Conservation (phyloP, 1,284 basidiomycete species). For the Melampsora larici-populina region DNA sequence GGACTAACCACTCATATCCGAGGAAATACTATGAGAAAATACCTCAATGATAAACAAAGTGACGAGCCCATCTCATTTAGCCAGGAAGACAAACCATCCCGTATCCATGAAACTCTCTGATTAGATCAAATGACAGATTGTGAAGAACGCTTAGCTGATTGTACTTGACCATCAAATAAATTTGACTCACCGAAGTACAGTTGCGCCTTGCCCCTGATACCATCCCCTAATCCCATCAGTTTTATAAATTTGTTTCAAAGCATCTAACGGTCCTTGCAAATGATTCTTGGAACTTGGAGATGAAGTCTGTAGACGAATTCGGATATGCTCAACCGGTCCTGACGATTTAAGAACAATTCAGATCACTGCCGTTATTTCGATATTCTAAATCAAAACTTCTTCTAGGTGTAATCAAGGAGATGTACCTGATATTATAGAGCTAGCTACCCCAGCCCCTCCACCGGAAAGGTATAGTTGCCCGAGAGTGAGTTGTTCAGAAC, state of each 20-base stretch:
- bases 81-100: slow-evolving; percentile 25
- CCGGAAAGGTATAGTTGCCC: slow-evolving; percentile 74
- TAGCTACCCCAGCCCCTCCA: slow-evolving; percentile 79
- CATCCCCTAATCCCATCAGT: slow-evolving; percentile 29
- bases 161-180: neutral
- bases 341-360: neutral
- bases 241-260: slow-evolving; percentile 21
- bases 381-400: neutral
- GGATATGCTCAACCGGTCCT: slow-evolving; percentile 94
- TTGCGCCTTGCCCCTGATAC: slow-evolving; percentile 22
- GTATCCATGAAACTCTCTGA: slow-evolving; percentile 42
- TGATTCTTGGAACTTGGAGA: slow-evolving; percentile 40
- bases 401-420: neutral
- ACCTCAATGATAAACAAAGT: neutral
- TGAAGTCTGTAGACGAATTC: slow-evolving; percentile 68
- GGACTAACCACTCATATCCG: slow-evolving; percentile 87
- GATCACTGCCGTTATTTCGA: neutral
- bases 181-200: slow-evolving; percentile 17
- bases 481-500: slow-evolving; percentile 57
- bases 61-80: neutral
- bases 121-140: neutral
- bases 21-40: slow-evolving; percentile 71
- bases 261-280: slow-evolving; percentile 9
- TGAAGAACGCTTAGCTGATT: neutral
- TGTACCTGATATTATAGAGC: slow-evolving; percentile 71